Evolutionary conservation across 192 early-diverging fungal species (phyloP), one percentile per base, ranked within the genome.

Genomic region (Rhizophagus prolifer): DNA sequence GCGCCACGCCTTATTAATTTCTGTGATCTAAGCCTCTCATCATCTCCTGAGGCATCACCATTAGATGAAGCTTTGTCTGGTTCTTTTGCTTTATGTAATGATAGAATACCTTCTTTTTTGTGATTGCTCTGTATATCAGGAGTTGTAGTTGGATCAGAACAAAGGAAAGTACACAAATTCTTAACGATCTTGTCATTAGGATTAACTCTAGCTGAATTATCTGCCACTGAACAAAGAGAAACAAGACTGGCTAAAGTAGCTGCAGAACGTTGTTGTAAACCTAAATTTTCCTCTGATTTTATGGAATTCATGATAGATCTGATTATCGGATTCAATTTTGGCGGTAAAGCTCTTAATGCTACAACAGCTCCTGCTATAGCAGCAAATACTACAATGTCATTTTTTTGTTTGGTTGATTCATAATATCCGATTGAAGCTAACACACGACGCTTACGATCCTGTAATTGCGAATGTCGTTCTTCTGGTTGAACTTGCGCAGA

Each of bases 151-250:
- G 93, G 89, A 73, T 99, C 96, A 4, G 90, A 88, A 74, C 96
- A 98, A 21, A 95, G 85, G 67, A 95, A 93, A 2, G 90, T 90
- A 21, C 90, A 90, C 69, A 98, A 71, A 78, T 99, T 99, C 54
- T 91, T 92, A 65, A 96, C 81, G 47, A 99, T 88, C 79, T 98
- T 96, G 54, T 96, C 97, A 4, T 86, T 91, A 0, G 94, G 90
- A 31, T 79, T 85, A 2, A 83, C 79, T 9, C 84, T 79, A 4
- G 66, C 44, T 38, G 63, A 69, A 70, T 81, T 88, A 26, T 88
- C 79, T 1, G 82, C 78, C 9, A 74, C 77, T 44, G 82, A 76
- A 76, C 88, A 90, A 19, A 88, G 76, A 0, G 81, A 81, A 28
- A 90, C 81, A 21, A 81, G 81, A 36, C 85, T 89, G 36, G 86